Conservation (phyloP, 495 filamentous ascomycete species). For the Trichoderma reesei region DNA sequence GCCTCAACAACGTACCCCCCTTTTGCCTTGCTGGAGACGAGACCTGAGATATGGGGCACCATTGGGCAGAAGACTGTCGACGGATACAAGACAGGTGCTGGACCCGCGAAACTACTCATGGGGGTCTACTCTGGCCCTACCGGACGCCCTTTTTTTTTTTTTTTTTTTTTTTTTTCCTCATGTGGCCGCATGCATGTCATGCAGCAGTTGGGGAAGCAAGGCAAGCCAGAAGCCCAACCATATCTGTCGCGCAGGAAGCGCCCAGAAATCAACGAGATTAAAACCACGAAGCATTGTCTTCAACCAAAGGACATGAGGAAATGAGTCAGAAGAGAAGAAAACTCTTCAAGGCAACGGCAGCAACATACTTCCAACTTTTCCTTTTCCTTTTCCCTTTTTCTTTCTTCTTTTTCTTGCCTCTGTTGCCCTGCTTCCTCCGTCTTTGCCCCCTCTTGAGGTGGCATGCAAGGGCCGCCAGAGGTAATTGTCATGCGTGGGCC, state of each 20-base stretch:
- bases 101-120: background rate
- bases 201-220: background rate
- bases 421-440: too few species aligned
- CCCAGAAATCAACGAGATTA: too few species aligned
- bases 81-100: background rate
- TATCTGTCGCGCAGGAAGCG: too few species aligned
- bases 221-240: too few species aligned
- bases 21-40: background rate
- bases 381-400: too few species aligned
- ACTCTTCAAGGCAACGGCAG: background rate
- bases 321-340: background rate
- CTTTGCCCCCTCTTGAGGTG: too few species aligned
- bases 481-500: background rate
- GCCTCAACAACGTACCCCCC: background rate
- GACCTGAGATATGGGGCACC: background rate
- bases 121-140: background rate
- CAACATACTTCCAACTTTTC: too few species aligned
- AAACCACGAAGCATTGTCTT: too few species aligned
- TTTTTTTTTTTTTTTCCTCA: too few species aligned
- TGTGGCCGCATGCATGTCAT: slow-evolving; percentile 4
- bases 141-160: too few species aligned
- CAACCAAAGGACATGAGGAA: background rate
- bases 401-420: too few species aligned
- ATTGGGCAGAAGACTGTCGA: background rate
- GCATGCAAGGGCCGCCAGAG: background rate